Evolutionary conservation across 805 yeast species (phyloP), one percentile per base, ranked within the genome.

Genomic region (Alloascoidea africana): DNA sequence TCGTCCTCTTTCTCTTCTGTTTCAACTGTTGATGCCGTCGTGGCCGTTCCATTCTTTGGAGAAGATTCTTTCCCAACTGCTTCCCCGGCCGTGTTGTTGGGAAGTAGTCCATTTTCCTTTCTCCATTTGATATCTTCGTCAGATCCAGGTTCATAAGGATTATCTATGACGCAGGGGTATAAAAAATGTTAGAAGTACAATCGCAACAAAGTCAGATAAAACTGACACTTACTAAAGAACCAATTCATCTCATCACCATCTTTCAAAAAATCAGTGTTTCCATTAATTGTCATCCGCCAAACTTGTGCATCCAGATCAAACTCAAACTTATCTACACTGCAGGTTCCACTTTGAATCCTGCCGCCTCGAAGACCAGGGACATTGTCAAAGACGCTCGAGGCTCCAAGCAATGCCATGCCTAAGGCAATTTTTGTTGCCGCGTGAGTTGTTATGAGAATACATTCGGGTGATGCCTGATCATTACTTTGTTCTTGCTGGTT

Each of bases 211-310:
- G 14, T 19, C 4, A 35, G 32, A 17, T 17, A 38, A 38, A 38
- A 38, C 40, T 17, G 33, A 16, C 37, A 42, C 60, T 56, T 64
- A 49, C 70, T 72, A 61, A 86, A 89, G 47, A 77, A 73, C 96
- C 96, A 87, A 51, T 83, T 77, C 93, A 85, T 84, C 54, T 86
- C 96, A 49, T 87, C 91, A 4, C 97, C 97, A 4, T 66, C 56
- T 4, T 69, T 54, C 42, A 89, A 61, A 48, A 78, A 86, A 34
- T 68, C 74, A 4, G 84, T 72, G 44, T 73, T 66, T 3, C 96
- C 96, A 52, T 82, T 83, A 67, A 53, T 1, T 51, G 52, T 3
- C 43, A 46, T 2, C 43, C 52, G 2, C 46, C 51, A 2, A 38
- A 41, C 27, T 17, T 44, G 14, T 34, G 44, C 18, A 33, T 44